Percentiles rank a stretch among this genome's conserved stretches.
Evolutionary conservation across 2,329 filamentous ascomycete genomes (phyloP).

Genomic region (Aspergillus viridinutans): DNA sequence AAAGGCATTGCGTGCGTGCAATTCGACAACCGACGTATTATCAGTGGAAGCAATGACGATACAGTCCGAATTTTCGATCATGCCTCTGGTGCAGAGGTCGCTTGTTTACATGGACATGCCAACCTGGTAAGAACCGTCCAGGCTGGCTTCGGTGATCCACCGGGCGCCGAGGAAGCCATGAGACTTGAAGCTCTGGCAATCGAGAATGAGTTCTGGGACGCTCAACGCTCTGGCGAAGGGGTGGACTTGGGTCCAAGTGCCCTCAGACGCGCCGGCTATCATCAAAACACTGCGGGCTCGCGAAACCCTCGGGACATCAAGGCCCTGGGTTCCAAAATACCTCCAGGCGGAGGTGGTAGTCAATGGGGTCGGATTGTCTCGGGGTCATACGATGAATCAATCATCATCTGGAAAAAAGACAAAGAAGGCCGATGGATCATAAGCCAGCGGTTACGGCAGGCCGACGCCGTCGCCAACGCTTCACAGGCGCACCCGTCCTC

Average conservation of each 20-base stretch:
- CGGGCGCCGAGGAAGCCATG: slow-evolving; percentile 73
- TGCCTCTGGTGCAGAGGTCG: slow-evolving; percentile 79
- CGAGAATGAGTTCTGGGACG: slow-evolving; percentile 67
- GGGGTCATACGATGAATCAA: slow-evolving; percentile 91
- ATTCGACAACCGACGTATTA: slow-evolving; percentile 87
- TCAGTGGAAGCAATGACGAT: slow-evolving; percentile 94
- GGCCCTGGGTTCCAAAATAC: slow-evolving; percentile 78
- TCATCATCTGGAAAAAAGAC: slow-evolving; percentile 91
- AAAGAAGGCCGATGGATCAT: slow-evolving; percentile 80
- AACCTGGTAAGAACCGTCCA: slow-evolving; percentile 91
- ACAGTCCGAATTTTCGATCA: slow-evolving; percentile 94
- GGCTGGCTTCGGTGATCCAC: slow-evolving; percentile 85
- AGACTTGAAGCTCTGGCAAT: slow-evolving; percentile 66
- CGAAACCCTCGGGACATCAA: slow-evolving; percentile 67
- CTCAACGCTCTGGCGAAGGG: slow-evolving; percentile 45
- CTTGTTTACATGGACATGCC: slow-evolving; percentile 74
- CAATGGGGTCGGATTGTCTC: slow-evolving; percentile 93
- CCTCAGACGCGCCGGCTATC: slow-evolving; percentile 48
- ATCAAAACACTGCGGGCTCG: slow-evolving; percentile 64
- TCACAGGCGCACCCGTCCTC: slow-evolving; percentile 10
- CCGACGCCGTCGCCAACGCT: slow-evolving; percentile 44
- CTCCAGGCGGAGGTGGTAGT: slow-evolving; percentile 84
- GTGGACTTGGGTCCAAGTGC: slow-evolving; percentile 39
- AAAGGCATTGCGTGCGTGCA: slow-evolving; percentile 98
- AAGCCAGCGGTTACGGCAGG: slow-evolving; percentile 68